A percentile compares a stretch with the other conserved stretches of the same genome.
These are phyloP conservation scores for Erigeron philadelphicus DNA, from an alignment of 140 eudicot genomes.

Conservation along the genomic window DNA sequence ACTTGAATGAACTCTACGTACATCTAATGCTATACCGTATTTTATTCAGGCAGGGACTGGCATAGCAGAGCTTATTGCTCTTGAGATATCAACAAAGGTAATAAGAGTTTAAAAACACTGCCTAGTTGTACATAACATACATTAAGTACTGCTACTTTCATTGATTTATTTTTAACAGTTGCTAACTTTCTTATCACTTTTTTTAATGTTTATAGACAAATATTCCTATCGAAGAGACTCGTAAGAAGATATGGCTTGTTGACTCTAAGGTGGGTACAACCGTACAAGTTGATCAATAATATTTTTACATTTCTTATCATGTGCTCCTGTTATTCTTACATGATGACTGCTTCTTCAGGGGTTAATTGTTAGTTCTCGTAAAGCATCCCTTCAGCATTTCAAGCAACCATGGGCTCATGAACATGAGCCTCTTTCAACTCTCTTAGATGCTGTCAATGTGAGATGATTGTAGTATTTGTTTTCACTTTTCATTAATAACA, in stretches of 20 bases:
- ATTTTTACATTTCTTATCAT: not conserved
- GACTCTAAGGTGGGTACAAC: constrained; percentile 65
- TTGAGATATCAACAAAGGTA: constrained; percentile 88
- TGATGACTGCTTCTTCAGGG: constrained; percentile 52
- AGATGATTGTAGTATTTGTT: constrained; percentile 6
- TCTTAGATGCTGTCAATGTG: constrained; percentile 82
- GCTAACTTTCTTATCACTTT: constrained; percentile 8
- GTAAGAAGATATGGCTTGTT: constrained; percentile 88
- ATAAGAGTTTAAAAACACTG: not conserved
- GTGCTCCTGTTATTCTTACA: constrained; percentile 19
- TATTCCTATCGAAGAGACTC: constrained; percentile 64
- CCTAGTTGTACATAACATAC: constrained; percentile 3
- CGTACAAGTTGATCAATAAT: not conserved
- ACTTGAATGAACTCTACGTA: not conserved
- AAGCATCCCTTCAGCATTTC: constrained; percentile 86
- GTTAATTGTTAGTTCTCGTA: constrained; percentile 70
- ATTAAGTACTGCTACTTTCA: constrained; percentile 13
- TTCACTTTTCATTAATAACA: not conserved
- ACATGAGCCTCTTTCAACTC: constrained; percentile 59
- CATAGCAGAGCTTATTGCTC: constrained; percentile 95
- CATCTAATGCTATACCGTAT: not conserved
- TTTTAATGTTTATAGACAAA: constrained; percentile 40
- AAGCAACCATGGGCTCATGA: constrained; percentile 99
- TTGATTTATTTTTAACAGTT: not conserved
- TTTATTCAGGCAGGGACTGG: constrained; percentile 86